A percentile compares a stretch with the other conserved stretches of the same genome.
phyloP scores from a whole-genome alignment of 1,139 yeast species.

The Pichia sp. region DNA sequence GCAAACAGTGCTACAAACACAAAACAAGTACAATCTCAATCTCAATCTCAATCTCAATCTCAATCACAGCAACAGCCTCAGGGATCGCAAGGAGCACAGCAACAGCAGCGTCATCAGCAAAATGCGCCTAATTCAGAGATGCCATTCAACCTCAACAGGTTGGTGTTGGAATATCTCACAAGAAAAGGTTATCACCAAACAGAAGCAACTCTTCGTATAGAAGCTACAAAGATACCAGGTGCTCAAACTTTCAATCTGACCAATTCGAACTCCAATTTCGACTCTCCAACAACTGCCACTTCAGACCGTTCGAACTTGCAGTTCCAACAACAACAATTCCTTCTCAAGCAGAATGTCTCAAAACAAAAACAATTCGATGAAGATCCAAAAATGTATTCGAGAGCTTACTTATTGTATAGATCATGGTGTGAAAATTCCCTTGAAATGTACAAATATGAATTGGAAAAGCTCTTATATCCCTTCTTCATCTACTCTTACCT shows the following conservation, averaged over 20 bases:
- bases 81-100: too few relatives aligned
- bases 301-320: conserved; percentile 30
- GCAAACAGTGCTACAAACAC: conserved; percentile 1
- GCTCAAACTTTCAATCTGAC: conserved; percentile 53
- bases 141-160: conserved; percentile 36
- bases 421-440: conserved; percentile 92
- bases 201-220: conserved; percentile 91
- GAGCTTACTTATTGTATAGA: conserved; percentile 77
- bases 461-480: conserved; percentile 82
- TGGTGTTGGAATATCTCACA: conserved; percentile 87
- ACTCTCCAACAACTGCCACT: conserved; percentile 36
- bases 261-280: conserved; percentile 43
- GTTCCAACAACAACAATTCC: conserved; percentile 34
- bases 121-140: conserved; percentile 5
- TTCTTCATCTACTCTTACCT: conserved; percentile 85
- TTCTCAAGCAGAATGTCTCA: conserved; percentile 28
- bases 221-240: conserved; percentile 69
- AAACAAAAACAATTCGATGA: conserved; percentile 40
- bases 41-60: not conserved
- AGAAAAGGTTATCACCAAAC: conserved; percentile 94
- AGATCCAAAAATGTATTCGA: conserved; percentile 69
- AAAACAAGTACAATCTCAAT: conserved; percentile 18
- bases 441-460: conserved; percentile 89
- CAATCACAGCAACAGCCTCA: conserved; percentile 1
- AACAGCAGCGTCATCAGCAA: conserved; percentile 4